Percentiles rank a stretch among this genome's conserved stretches.
phyloP scores from a whole-genome alignment of 495 filamentous ascomycete species.

The Lentithecium fluviatile region DNA sequence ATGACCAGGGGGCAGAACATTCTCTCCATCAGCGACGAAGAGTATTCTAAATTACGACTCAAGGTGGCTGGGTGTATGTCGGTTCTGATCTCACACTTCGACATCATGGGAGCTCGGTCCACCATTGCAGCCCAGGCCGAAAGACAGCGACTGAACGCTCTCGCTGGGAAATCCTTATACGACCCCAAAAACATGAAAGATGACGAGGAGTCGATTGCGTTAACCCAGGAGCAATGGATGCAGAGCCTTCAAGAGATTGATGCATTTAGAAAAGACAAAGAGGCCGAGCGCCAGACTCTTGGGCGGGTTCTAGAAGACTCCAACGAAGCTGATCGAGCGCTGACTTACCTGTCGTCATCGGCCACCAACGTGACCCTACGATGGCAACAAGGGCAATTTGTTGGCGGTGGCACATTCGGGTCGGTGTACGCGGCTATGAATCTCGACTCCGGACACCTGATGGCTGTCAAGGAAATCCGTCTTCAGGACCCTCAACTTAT shows the following conservation, averaged over 20 bases:
- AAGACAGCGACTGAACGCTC: constrained; percentile 73
- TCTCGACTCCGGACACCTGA: constrained; percentile 87
- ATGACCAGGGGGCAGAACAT: constrained; percentile 94
- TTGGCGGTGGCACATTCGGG: constrained; percentile 95
- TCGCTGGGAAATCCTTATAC: constrained; percentile 71
- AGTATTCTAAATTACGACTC: constrained; percentile 74
- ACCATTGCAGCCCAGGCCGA: constrained; percentile 90
- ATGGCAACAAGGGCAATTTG: constrained; percentile 97
- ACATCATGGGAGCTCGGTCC: constrained; percentile 96
- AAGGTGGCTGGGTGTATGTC: constrained; percentile 99
- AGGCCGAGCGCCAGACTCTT: constrained; percentile 84
- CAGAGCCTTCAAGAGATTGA: constrained; percentile 72
- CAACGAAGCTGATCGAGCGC: constrained; percentile 90
- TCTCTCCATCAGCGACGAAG: constrained; percentile 76
- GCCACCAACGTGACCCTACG: constrained; percentile 91
- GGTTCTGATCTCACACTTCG: constrained; percentile 94
- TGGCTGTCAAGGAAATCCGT: constrained; percentile 98
- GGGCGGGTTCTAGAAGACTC: constrained; percentile 89
- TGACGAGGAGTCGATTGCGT: constrained; percentile 76
- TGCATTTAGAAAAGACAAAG: constrained; percentile 69
- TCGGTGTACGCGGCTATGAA: constrained; percentile 98
- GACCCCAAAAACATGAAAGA: constrained; percentile 74
- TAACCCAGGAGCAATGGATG: constrained; percentile 71
- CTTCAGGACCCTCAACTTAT: constrained; percentile 96
- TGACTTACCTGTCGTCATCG: constrained; percentile 88